A percentile compares a stretch with the other conserved stretches of the same genome.
Conservation (phyloP, 768 basidiomycete species). For the Tubosaeta brunneosetosa region DNA sequence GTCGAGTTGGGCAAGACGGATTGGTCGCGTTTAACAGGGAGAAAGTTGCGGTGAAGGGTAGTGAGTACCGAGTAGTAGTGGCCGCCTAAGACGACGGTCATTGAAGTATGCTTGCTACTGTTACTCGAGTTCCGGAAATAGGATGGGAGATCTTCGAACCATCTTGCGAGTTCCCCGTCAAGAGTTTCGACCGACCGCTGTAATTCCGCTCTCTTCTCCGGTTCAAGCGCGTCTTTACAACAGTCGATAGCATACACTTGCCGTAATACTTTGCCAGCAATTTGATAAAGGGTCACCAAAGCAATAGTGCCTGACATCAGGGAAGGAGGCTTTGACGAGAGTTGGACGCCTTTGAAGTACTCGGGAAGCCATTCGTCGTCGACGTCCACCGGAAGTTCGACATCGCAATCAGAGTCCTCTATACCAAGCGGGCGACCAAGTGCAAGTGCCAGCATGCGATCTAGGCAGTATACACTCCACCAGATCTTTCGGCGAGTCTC, state of each 20-base stretch:
- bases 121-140: slow-evolving; percentile 70
- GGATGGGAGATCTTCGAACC: slow-evolving; percentile 75
- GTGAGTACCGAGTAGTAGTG: slow-evolving; percentile 87
- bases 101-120: slow-evolving; percentile 76
- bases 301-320: slow-evolving; percentile 82
- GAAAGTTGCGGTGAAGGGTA: slow-evolving; percentile 82
- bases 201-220: slow-evolving; percentile 70
- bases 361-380: slow-evolving; percentile 76
- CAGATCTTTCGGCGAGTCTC: slow-evolving; percentile 88
- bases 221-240: slow-evolving; percentile 68
- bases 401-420: slow-evolving; percentile 88
- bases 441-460: slow-evolving; percentile 88
- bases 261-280: slow-evolving; percentile 75
- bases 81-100: slow-evolving; percentile 82
- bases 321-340: slow-evolving; percentile 52
- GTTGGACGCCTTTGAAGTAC: slow-evolving; percentile 62
- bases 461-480: slow-evolving; percentile 91
- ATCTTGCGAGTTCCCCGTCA: slow-evolving; percentile 71
- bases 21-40: slow-evolving; percentile 74
- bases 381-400: slow-evolving; percentile 75
- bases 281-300: slow-evolving; percentile 74
- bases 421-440: slow-evolving; percentile 85
- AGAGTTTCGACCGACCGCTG: slow-evolving; percentile 74
- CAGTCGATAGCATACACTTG: slow-evolving; percentile 80
- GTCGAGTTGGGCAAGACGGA: slow-evolving; percentile 67